phyloP scores from a whole-genome alignment of 2,329 filamentous ascomycete genomes.

The Sporothrix globosa region DNA sequence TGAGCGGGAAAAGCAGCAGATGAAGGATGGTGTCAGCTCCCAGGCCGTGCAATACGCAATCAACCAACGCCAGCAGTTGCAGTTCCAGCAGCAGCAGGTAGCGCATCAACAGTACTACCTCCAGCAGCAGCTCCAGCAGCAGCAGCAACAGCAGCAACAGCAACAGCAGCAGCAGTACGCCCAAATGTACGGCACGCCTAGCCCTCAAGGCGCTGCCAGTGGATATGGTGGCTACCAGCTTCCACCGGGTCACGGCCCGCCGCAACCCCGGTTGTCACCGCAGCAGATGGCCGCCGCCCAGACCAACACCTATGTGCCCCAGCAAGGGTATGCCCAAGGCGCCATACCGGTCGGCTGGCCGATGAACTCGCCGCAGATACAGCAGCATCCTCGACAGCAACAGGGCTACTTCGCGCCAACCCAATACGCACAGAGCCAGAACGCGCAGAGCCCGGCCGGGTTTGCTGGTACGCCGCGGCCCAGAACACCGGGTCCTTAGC shows the following conservation, averaged over 20 bases:
- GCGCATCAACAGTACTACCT: conserved; percentile 44
- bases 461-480: conserved; percentile 32
- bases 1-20: conserved; percentile 74
- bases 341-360: conserved; percentile 31
- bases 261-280: conserved; percentile 34
- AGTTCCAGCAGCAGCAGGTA: conserved; percentile 45
- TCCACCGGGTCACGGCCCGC: conserved; percentile 35
- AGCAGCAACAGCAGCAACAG: conserved; percentile 41
- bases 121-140: conserved; percentile 40
- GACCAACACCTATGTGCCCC: conserved; percentile 20
- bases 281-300: conserved; percentile 30
- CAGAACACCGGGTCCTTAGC: conserved; percentile 35
- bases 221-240: conserved; percentile 36
- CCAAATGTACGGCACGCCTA: conserved; percentile 36
- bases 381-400: conserved; percentile 33
- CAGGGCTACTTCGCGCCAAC: conserved; percentile 11
- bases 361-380: conserved; percentile 32
- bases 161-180: conserved; percentile 37
- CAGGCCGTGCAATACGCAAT: conserved; percentile 75
- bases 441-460: conserved; percentile 37
- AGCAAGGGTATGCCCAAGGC: not conserved
- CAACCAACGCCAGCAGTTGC: conserved; percentile 60
- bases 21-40: conserved; percentile 69
- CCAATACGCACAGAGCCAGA: conserved; percentile 18
- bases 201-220: conserved; percentile 1